phyloP scores from a whole-genome alignment of 192 early-diverging fungal genomes.

The Linnemannia zychae region DNA sequence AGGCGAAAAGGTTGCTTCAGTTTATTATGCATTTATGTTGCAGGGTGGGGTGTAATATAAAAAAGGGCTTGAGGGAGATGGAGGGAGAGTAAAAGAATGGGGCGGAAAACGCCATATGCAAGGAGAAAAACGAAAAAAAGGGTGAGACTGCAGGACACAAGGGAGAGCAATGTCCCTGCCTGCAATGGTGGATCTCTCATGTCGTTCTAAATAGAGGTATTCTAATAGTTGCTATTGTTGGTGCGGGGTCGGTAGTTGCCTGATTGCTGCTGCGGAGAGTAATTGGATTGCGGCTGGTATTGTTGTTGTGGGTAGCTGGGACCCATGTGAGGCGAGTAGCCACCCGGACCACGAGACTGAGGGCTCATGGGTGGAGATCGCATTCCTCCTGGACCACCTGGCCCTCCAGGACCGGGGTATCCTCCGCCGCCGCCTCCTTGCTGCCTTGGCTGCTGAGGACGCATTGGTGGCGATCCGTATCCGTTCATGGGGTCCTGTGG shows the following conservation, averaged over 20 bases:
- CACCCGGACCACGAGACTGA: conserved; percentile 14
- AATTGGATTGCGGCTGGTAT: neutral
- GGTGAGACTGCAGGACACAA: too few relatives aligned
- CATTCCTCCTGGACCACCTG: conserved; percentile 2
- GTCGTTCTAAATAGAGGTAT: neutral
- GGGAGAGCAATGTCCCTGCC: too few relatives aligned
- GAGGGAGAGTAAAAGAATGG: too few relatives aligned
- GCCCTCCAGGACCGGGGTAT: neutral
- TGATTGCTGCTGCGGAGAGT: neutral
- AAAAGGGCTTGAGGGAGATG: too few relatives aligned
- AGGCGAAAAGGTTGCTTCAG: too few relatives aligned
- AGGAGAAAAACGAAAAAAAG: too few relatives aligned
- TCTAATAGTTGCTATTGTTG: neutral
- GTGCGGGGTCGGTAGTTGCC: neutral
- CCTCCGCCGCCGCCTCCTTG: neutral
- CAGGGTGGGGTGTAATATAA: too few relatives aligned
- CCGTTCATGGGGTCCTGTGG: conserved; percentile 11
- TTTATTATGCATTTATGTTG: too few relatives aligned
- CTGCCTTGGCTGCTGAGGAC: neutral
- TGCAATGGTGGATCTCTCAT: too few relatives aligned
- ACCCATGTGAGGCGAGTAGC: neutral
- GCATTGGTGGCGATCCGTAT: conserved; percentile 17
- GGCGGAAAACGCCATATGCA: too few relatives aligned
- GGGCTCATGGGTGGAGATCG: conserved; percentile 15
- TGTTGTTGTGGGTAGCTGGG: neutral